These are phyloP conservation scores for Aspergillus wentii DNA, from an alignment of 495 filamentous ascomycete species.

Conservation along the genomic window DNA sequence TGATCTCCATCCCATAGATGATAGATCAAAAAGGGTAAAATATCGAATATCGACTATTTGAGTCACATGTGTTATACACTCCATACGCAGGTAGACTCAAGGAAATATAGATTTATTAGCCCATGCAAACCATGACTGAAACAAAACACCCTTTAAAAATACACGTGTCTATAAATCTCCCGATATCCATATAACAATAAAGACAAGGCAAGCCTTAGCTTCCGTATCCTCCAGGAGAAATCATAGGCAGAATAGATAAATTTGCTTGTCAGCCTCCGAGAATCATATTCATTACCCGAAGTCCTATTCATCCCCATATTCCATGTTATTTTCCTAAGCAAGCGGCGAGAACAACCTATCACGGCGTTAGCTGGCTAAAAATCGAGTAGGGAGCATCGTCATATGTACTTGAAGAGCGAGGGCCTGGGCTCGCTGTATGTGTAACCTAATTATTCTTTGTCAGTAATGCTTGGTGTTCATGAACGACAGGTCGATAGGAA, in stretches of 20 bases:
- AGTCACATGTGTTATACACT: too few relatives aligned
- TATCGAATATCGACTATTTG: too few relatives aligned
- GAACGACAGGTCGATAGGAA: conserved; percentile 1
- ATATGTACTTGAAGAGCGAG: conserved; percentile 78
- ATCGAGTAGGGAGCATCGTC: conserved; percentile 1
- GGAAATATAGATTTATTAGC: conserved; percentile 5
- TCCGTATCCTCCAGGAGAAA: too few relatives aligned
- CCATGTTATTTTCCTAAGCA: conserved; percentile 31
- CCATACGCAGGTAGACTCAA: too few relatives aligned
- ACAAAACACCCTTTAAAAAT: conserved; percentile 14
- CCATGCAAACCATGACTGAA: conserved; percentile 7
- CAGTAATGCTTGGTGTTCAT: conserved; percentile 6
- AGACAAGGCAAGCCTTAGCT: neutral
- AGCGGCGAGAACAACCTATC: conserved; percentile 69
- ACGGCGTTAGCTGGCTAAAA: conserved; percentile 10
- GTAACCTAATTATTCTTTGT: conserved; percentile 58
- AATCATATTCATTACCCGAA: neutral
- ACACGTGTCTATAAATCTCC: conserved; percentile 8
- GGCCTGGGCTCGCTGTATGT: conserved; percentile 88
- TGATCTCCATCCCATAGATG: too few relatives aligned
- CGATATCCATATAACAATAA: conserved; percentile 3
- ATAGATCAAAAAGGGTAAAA: too few relatives aligned
- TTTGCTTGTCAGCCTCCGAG: too few relatives aligned
- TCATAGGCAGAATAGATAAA: too few relatives aligned
- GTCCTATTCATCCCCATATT: neutral